Conservation (phyloP, 176 grass and related monocot genomes). For the Musa troglodytarum region DNA sequence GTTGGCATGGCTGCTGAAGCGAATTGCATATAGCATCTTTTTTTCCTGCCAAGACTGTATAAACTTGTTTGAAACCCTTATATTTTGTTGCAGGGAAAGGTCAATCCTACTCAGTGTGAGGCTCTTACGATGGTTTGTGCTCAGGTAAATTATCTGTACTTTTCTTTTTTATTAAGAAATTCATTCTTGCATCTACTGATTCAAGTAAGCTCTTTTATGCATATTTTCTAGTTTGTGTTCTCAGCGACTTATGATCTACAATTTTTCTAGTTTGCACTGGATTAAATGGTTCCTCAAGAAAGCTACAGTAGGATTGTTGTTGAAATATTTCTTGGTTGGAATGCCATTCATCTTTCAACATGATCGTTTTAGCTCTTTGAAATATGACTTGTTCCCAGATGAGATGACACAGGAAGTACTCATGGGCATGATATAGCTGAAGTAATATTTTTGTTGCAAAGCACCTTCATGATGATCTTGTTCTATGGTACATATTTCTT, state of each 20-base stretch:
- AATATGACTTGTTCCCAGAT: no score
- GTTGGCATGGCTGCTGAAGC: background rate
- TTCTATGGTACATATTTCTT: background rate
- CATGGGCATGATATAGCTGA: no score
- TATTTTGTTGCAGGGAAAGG: conserved; percentile 71
- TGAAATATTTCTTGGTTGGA: background rate
- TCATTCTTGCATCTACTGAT: background rate
- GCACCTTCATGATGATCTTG: background rate
- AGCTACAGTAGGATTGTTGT: background rate
- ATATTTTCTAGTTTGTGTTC: no score
- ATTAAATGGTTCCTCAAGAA: background rate
- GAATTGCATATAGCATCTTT: background rate
- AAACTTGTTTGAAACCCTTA: background rate
- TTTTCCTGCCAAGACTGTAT: no score
- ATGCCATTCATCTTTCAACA: no score
- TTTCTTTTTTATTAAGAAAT: conserved; percentile 7
- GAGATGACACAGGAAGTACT: no score
- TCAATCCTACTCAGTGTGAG: conserved; percentile 95
- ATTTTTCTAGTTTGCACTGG: no score
- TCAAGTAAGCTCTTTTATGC: background rate
- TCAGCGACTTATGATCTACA: background rate
- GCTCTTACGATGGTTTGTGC: conserved; percentile 99
- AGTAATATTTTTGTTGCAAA: background rate
- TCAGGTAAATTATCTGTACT: conserved; percentile 43
- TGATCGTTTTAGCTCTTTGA: no score